phyloP scores from a whole-genome alignment of 768 basidiomycete species.

The Sarcomyxa edulis region DNA sequence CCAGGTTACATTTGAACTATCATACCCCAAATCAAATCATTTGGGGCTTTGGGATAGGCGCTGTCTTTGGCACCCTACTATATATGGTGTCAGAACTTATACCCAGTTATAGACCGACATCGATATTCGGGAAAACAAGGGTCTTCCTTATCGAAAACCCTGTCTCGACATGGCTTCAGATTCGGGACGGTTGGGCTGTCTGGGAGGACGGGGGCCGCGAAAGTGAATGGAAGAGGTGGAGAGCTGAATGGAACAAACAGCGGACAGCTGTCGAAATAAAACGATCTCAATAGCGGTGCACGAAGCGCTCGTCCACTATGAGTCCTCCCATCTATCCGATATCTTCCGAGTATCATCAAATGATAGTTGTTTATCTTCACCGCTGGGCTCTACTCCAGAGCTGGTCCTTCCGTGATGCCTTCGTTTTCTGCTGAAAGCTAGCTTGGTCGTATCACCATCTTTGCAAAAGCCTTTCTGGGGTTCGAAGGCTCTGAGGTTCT shows the following conservation, averaged over 20 bases:
- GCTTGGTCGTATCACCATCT: too few species aligned
- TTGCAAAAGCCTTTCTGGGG: too few species aligned
- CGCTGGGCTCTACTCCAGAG: too few species aligned
- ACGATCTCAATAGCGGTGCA: conserved; percentile 11
- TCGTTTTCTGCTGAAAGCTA: too few species aligned
- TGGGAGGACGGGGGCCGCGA: conserved; percentile 79
- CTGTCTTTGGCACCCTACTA: conserved; percentile 42
- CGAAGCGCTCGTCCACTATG: too few species aligned
- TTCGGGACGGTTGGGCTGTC: conserved; percentile 79
- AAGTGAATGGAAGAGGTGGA: conserved; percentile 67
- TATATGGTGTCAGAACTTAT: conserved; percentile 57
- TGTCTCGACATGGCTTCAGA: conserved; percentile 56
- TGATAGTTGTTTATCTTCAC: too few species aligned
- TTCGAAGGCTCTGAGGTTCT: too few species aligned
- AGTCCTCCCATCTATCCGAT: too few species aligned
- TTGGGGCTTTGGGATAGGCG: conserved; percentile 71
- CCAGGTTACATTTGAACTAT: conserved; percentile 66
- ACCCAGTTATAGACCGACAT: conserved; percentile 47
- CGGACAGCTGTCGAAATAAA: conserved; percentile 16
- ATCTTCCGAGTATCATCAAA: too few species aligned
- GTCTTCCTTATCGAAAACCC: conserved; percentile 48
- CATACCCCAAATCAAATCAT: conserved; percentile 68
- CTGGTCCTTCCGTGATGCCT: too few species aligned
- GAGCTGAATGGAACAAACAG: conserved; percentile 45
- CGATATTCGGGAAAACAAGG: conserved; percentile 47